Conservation (phyloP, 2,329 filamentous ascomycete species). For the Phialophora macrospora region DNA sequence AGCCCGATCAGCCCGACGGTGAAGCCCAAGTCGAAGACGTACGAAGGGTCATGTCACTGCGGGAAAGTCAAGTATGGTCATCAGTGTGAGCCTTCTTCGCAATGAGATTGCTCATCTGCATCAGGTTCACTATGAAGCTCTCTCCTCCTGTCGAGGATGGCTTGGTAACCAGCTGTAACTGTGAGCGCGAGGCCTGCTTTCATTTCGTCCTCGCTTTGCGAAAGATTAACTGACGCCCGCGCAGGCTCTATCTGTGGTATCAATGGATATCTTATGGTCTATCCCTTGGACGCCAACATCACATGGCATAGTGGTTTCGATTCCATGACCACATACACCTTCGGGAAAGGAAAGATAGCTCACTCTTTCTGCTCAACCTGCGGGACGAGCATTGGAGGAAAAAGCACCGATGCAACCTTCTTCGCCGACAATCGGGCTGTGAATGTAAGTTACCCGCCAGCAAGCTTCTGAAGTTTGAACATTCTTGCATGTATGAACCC, state of each 20-base stretch:
- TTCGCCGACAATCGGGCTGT: slow-evolving; percentile 39
- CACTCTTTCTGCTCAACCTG: slow-evolving; percentile 44
- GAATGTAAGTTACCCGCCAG: slow-evolving; percentile 39
- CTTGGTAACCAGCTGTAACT: slow-evolving; percentile 38
- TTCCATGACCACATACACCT: slow-evolving; percentile 42
- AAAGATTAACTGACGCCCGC: neutral
- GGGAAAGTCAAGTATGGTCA: slow-evolving; percentile 33
- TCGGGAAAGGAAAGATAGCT: slow-evolving; percentile 39
- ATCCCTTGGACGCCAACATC: slow-evolving; percentile 38
- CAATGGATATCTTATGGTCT: slow-evolving; percentile 44
- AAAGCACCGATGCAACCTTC: slow-evolving; percentile 39
- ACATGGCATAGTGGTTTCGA: slow-evolving; percentile 37
- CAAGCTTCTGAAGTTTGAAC: neutral
- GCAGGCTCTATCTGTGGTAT: slow-evolving; percentile 43
- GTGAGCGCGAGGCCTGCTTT: slow-evolving; percentile 16
- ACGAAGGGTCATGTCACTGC: slow-evolving; percentile 39
- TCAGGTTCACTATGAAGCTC: slow-evolving; percentile 38
- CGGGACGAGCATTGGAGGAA: slow-evolving; percentile 41
- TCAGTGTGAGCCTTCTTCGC: neutral
- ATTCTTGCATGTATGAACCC: neutral
- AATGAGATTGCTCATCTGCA: slow-evolving; percentile 10
- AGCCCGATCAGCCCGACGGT: slow-evolving; percentile 34
- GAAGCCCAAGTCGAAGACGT: slow-evolving; percentile 36
- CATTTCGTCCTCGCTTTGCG: neutral
- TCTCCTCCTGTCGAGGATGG: slow-evolving; percentile 38